These are phyloP conservation scores for Trichothecium roseum DNA, from an alignment of 2,329 filamentous ascomycete genomes.

Conservation along the genomic window DNA sequence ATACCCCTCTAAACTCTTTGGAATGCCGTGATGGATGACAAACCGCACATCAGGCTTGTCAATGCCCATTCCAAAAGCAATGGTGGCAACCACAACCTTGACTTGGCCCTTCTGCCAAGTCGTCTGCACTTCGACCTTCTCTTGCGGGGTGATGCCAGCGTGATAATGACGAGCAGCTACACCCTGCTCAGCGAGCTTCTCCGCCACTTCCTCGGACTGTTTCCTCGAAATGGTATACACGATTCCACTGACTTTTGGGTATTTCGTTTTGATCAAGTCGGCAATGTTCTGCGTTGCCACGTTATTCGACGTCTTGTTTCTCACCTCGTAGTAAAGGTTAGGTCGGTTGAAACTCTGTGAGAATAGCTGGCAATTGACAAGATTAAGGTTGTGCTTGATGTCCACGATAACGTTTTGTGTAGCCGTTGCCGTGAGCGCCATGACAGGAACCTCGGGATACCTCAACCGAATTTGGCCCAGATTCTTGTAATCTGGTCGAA, in stretches of 20 bases:
- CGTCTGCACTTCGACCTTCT: constrained; percentile 63
- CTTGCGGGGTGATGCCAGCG: constrained; percentile 58
- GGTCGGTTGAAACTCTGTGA: constrained; percentile 95
- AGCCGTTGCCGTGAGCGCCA: constrained; percentile 91
- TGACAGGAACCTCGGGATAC: constrained; percentile 75
- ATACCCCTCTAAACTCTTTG: constrained; percentile 94
- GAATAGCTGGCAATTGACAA: constrained; percentile 67
- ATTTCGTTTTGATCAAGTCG: constrained; percentile 58
- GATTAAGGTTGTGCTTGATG: constrained; percentile 83
- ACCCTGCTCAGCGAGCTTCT: constrained; percentile 50
- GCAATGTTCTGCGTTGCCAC: constrained; percentile 37
- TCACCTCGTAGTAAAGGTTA: constrained; percentile 83
- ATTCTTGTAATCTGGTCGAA: constrained; percentile 88
- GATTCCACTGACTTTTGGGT: constrained; percentile 69
- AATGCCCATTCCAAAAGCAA: constrained; percentile 99
- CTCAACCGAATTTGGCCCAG: constrained; percentile 63
- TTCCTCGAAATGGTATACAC: constrained; percentile 86
- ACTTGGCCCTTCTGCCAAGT: constrained; percentile 71
- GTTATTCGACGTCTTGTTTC: constrained; percentile 54
- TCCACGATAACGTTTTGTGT: constrained; percentile 89
- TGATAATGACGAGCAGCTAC: constrained; percentile 82
- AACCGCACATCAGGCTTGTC: constrained; percentile 96
- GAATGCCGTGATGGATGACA: constrained; percentile 85
- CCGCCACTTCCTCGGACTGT: constrained; percentile 70
- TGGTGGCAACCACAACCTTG: constrained; percentile 93